Base-by-base conservation (phyloP, 805 yeast species). In the Wickerhamomyces canadensis region DNA sequence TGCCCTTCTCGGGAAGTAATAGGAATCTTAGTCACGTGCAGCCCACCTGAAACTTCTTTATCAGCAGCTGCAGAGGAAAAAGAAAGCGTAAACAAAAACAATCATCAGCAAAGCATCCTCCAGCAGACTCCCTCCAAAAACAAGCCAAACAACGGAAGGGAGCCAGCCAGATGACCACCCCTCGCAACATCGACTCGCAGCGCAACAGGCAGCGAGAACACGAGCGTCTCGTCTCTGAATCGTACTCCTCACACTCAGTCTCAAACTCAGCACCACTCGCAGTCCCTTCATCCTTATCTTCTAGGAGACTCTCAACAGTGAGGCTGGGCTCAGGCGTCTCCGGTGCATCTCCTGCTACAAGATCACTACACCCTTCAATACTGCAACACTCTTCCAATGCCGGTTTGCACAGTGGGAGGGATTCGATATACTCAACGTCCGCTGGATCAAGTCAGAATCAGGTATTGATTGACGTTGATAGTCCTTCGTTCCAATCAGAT, bases 401-500 rank as follows among this genome's bases (percentile, higher is more conserved):
- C 18, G 32, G 19, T 14, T 25, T 33, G 6, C 10, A n/a, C 6
- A 23, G 14, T 6, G 19, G 16, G 13, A 27, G 15, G 7, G 35
- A 33, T 12, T 33, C 35, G 13, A 33, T 17, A 26, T 14, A 28
- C 17, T 34, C 36, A 19, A 27, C 36, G 5, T 34, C 36, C 9
- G 33, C 14, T 25, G 19, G 31, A 5, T 29, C 39, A 4, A 19
- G 31, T n/a, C 15, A 30, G 12, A 26, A 29, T 5, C 39, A 40
- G 6, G 42, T 44, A 13, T 32, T 38, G 18, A 38, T 48, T 9
- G 53, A 50, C 26, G 41, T 41, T 2, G 47, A 39, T 12, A 35
- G 42, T 21, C 55, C 52, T 2, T 43, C 47, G 2, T 50, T 50
- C 33, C 21, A 34, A 14, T 31, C 44, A 2, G 38, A 43, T 22